Conservation (phyloP, 108 stramenopile genomes). For the Cyclotella kingstonii region DNA sequence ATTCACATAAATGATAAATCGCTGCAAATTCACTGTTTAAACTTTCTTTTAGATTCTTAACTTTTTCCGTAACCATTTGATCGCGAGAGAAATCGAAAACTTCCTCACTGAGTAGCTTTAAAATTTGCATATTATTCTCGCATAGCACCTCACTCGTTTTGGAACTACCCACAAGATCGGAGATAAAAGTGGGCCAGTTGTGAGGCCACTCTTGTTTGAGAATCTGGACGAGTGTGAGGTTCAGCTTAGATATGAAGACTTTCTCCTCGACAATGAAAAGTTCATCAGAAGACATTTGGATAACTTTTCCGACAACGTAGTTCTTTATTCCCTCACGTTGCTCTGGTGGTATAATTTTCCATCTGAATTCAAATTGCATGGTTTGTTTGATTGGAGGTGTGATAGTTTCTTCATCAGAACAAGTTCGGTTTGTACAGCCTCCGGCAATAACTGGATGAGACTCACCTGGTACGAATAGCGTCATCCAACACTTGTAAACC, state of each 20-base stretch:
- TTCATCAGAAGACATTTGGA: slow-evolving; percentile 84
- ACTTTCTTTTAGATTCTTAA: slow-evolving; percentile 85
- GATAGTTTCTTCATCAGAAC: not conserved
- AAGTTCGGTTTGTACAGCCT: not conserved
- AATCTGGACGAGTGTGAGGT: slow-evolving; percentile 96
- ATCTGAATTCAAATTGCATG: slow-evolving; percentile 39
- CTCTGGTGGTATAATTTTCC: slow-evolving; percentile 87
- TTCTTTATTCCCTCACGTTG: slow-evolving; percentile 97
- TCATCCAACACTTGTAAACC: slow-evolving; percentile 87
- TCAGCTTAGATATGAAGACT: slow-evolving; percentile 87
- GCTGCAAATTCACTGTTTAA: slow-evolving; percentile 94
- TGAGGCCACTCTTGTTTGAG: slow-evolving; percentile 99
- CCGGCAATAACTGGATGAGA: not conserved
- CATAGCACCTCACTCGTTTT: slow-evolving; percentile 92
- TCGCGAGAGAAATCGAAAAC: slow-evolving; percentile 98
- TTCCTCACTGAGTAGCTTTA: slow-evolving; percentile 97
- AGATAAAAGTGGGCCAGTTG: slow-evolving; percentile 99
- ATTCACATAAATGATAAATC: slow-evolving; percentile 96
- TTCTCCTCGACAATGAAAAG: slow-evolving; percentile 49
- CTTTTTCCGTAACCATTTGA: slow-evolving; percentile 94
- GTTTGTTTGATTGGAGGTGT: not conserved
- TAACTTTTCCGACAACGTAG: slow-evolving; percentile 95
- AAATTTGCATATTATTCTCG: slow-evolving; percentile 99
- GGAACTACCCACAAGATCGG: slow-evolving; percentile 91
- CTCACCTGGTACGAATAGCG: slow-evolving; percentile 83